Evolutionary conservation across 2,329 filamentous ascomycete species (phyloP).

Genomic region (Fusarium piperis): DNA sequence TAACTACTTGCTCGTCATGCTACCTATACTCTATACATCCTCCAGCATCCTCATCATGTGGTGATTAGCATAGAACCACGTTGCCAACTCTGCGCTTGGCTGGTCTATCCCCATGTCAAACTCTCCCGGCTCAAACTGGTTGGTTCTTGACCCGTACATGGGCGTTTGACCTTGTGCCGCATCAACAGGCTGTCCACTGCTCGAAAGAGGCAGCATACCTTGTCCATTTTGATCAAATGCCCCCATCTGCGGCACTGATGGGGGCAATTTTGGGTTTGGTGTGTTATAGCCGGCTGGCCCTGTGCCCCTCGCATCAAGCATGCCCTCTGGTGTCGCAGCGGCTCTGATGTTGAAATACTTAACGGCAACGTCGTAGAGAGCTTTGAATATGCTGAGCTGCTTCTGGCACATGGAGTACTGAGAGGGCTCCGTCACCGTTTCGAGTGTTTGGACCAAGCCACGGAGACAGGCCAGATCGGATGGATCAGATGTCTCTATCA

Average conservation of each 20-base stretch:
- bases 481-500: slow-evolving; percentile 51
- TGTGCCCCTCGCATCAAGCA: background rate
- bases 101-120: background rate
- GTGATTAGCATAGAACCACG: slow-evolving; percentile 14
- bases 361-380: slow-evolving; percentile 33
- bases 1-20: too few species aligned
- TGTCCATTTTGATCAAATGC: background rate
- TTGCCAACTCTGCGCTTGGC: background rate
- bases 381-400: slow-evolving; percentile 35
- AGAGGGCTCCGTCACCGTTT: slow-evolving; percentile 1
- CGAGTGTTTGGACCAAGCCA: slow-evolving; percentile 20
- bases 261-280: background rate
- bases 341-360: slow-evolving; percentile 18
- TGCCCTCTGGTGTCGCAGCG: background rate
- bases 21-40: background rate
- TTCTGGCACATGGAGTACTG: slow-evolving; percentile 13
- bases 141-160: background rate
- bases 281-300: background rate
- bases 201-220: background rate
- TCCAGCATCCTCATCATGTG: slow-evolving; percentile 16
- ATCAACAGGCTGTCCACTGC: background rate
- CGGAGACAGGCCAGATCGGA: slow-evolving; percentile 50
- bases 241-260: background rate
- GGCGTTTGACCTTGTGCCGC: background rate
- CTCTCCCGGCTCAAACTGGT: background rate